Evolutionary conservation across 129 eudicot species (phyloP).

Genomic region (Flaveria ramosissima): DNA sequence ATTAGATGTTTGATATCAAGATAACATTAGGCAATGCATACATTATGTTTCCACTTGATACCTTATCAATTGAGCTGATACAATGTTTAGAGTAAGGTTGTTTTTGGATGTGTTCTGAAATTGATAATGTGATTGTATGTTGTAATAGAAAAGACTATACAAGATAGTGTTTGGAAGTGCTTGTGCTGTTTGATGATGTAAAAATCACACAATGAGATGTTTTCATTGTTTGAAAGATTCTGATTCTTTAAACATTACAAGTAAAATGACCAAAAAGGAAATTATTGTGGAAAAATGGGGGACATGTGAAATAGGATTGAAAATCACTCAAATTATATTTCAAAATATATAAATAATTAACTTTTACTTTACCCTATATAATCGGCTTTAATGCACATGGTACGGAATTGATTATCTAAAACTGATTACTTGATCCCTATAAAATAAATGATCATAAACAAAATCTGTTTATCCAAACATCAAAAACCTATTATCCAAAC

Average conservation of each 20-base stretch:
- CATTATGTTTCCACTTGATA: background rate
- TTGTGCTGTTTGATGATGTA: background rate
- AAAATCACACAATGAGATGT: background rate
- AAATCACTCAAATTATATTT: background rate
- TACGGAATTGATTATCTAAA: background rate
- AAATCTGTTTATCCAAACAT: background rate
- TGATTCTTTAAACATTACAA: background rate
- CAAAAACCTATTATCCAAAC: background rate
- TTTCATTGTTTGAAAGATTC: background rate
- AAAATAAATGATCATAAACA: background rate
- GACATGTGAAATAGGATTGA: background rate
- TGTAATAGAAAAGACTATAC: background rate
- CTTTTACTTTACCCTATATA: background rate
- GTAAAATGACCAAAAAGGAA: background rate
- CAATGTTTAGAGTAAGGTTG: background rate
- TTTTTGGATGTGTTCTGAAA: background rate
- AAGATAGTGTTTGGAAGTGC: background rate
- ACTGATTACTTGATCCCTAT: background rate
- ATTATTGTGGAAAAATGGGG: background rate
- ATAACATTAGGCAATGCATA: background rate
- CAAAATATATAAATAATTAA: background rate
- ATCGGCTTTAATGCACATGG: background rate
- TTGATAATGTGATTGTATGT: background rate
- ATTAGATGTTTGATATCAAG: slow-evolving; percentile 15
- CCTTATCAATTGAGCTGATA: background rate